These are phyloP conservation scores for Boeremia lycopersici DNA, from an alignment of 2,329 filamentous ascomycete species.

Conservation along the genomic window DNA sequence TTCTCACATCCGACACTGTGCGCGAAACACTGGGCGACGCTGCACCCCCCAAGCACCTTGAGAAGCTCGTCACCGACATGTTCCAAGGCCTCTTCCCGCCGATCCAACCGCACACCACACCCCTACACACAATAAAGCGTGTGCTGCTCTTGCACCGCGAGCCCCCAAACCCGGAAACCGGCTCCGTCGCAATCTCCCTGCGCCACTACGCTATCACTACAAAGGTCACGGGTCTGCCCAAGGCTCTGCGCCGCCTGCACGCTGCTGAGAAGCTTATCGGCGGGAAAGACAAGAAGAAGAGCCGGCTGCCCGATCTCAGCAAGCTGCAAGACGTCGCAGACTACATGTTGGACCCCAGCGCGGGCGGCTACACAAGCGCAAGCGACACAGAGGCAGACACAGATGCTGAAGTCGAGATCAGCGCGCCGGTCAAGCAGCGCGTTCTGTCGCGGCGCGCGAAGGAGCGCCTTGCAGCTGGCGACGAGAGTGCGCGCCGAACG, in stretches of 20 bases:
- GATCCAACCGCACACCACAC: slow-evolving; percentile 89
- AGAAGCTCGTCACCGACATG: slow-evolving; percentile 87
- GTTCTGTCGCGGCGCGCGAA: slow-evolving; percentile 63
- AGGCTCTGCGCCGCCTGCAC: slow-evolving; percentile 80
- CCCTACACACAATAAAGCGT: slow-evolving; percentile 88
- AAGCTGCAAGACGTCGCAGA: slow-evolving; percentile 93
- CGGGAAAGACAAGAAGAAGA: slow-evolving; percentile 61
- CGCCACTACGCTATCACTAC: slow-evolving; percentile 96
- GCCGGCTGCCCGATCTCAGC: slow-evolving; percentile 81
- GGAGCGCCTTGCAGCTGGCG: slow-evolving; percentile 49
- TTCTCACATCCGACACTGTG: slow-evolving; percentile 65
- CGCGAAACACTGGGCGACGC: slow-evolving; percentile 50
- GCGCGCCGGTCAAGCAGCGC: slow-evolving; percentile 64
- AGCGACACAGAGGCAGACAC: slow-evolving; percentile 93
- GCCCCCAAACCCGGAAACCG: slow-evolving; percentile 46
- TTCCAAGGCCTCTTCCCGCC: slow-evolving; percentile 97
- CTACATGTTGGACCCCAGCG: slow-evolving; percentile 82
- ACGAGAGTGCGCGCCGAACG: slow-evolving; percentile 45
- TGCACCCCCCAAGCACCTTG: slow-evolving; percentile 89
- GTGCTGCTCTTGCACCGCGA: slow-evolving; percentile 91
- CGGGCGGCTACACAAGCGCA: slow-evolving; percentile 86
- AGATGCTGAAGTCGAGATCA: slow-evolving; percentile 91
- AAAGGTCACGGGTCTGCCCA: slow-evolving; percentile 81
- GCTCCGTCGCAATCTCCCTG: slow-evolving; percentile 80
- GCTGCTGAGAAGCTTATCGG: slow-evolving; percentile 80